A percentile compares a stretch with the other conserved stretches of the same genome.
These are phyloP conservation scores for Akanthomyces dipterigenus DNA, from an alignment of 2,329 filamentous ascomycete species.

Conservation along the genomic window DNA sequence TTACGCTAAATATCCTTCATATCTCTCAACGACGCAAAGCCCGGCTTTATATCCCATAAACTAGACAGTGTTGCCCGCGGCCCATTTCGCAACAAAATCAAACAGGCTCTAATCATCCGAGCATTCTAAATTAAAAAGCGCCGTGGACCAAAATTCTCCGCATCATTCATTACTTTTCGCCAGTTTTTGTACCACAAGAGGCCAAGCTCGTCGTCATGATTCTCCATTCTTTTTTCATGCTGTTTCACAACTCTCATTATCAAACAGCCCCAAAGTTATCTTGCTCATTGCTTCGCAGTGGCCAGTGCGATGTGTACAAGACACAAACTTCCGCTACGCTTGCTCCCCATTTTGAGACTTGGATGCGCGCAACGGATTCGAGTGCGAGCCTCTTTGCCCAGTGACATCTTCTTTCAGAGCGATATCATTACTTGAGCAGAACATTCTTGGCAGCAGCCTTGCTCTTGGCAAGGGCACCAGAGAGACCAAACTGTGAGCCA, in stretches of 20 bases:
- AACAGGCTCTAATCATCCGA: slow-evolving; percentile 5
- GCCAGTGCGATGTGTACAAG: slow-evolving; percentile 8
- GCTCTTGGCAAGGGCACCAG: slow-evolving; percentile 46
- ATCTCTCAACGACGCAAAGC: background rate
- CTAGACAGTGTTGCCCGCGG: background rate
- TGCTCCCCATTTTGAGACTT: background rate
- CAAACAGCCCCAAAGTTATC: background rate
- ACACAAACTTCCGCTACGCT: slow-evolving; percentile 4
- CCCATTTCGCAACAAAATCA: background rate
- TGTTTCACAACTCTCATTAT: background rate
- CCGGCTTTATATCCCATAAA: background rate
- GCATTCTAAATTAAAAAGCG: background rate
- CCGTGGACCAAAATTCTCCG: slow-evolving; percentile 3
- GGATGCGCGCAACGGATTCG: background rate
- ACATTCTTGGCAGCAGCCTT: slow-evolving; percentile 28
- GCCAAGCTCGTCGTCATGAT: background rate
- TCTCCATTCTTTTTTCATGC: background rate
- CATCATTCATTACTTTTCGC: slow-evolving; percentile 3
- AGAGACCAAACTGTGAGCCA: slow-evolving; percentile 59
- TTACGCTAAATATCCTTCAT: background rate
- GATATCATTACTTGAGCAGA: slow-evolving; percentile 6
- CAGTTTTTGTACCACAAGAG: slow-evolving; percentile 5
- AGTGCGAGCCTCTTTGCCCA: background rate
- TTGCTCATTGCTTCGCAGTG: slow-evolving; percentile 4
- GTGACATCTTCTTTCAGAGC: background rate